Evolutionary conservation across 768 basidiomycete species (phyloP), one percentile per base, ranked within the genome.

Genomic region (Suillus variegatus): DNA sequence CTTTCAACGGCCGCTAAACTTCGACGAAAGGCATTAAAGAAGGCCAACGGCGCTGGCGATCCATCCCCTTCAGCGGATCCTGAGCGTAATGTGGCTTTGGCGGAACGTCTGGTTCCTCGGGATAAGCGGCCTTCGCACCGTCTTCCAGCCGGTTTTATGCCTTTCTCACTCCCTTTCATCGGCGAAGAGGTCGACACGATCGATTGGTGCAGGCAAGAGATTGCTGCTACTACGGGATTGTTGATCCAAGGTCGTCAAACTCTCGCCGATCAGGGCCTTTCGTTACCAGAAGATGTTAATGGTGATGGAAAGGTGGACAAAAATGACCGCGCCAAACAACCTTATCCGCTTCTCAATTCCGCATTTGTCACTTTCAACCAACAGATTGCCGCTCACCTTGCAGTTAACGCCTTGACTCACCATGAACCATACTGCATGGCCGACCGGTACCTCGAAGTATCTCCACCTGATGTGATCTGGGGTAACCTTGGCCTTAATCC

Each of bases 181-280:
- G 97, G 97, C 9, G 76, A 93, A 75, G 92, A 97, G 76, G 95
- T 98, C 18, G 97, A 99, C 78, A 86, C 92, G 3, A 95, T 99
- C 73, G 89, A 95, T 2, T 97, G 95, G 95, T 87, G 89, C 22
- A 82, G 92, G 38, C 80, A 84, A 22, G 91, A 95, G 77, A 93
- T 97, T 64, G 76, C 78, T 2, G 71, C 80, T 1, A 86, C 88
- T 64, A 86, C 82, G 20, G 72, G 72, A 22, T 70, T 86, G 4
- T 78, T 94, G 54, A 84, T 86, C 3, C 81, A 82, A 65, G 86
- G 81, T 28, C 81, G 86, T 16, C 72, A 72, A 41, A 70, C 66
- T 28, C 60, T 73, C 18, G 62, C 68, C 43, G 60, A 67, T 1
- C 63, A 78, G 64, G 35, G 61, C 54, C 43, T 60, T 6, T 22